A percentile compares a stretch with the other conserved stretches of the same genome.
Conservation (phyloP, 1,284 basidiomycete species). For the Puccinia polysora region DNA sequence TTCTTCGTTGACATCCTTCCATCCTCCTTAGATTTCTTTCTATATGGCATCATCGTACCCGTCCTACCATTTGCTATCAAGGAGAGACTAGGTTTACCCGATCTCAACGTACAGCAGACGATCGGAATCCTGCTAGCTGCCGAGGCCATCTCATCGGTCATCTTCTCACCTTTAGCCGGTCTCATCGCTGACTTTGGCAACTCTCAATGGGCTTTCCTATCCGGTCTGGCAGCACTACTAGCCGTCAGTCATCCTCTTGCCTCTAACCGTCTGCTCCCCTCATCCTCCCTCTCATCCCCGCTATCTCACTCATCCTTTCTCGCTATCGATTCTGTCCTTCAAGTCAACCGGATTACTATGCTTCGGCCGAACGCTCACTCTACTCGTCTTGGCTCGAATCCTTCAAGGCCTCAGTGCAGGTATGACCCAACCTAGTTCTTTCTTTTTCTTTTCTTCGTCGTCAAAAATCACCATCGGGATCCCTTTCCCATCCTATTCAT, state of each 20-base stretch:
- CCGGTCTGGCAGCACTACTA: neutral
- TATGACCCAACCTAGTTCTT: neutral
- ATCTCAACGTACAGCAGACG: neutral
- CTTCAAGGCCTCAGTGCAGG: slow-evolving; percentile 13
- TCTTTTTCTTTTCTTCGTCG: too few relatives aligned
- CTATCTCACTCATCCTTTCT: too few relatives aligned
- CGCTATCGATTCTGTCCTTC: neutral
- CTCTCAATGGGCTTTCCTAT: neutral
- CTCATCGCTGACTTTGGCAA: neutral
- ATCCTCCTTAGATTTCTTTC: slow-evolving; percentile 15
- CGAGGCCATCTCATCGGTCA: neutral
- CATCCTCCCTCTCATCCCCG: too few relatives aligned
- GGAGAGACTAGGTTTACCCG: neutral
- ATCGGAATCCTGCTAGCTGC: neutral
- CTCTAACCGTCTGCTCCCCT: too few relatives aligned
- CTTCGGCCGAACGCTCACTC: neutral
- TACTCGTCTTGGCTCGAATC: neutral
- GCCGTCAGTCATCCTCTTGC: neutral
- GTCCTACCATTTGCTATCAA: slow-evolving; percentile 13
- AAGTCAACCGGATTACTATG: slow-evolving; percentile 5
- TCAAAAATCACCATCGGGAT: too few relatives aligned
- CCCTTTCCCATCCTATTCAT: too few relatives aligned
- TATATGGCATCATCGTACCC: slow-evolving; percentile 2
- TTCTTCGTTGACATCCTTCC: too few relatives aligned
- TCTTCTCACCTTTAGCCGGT: neutral